phyloP scores from a whole-genome alignment of 106 monocot genomes.

The Acorus gramineus region DNA sequence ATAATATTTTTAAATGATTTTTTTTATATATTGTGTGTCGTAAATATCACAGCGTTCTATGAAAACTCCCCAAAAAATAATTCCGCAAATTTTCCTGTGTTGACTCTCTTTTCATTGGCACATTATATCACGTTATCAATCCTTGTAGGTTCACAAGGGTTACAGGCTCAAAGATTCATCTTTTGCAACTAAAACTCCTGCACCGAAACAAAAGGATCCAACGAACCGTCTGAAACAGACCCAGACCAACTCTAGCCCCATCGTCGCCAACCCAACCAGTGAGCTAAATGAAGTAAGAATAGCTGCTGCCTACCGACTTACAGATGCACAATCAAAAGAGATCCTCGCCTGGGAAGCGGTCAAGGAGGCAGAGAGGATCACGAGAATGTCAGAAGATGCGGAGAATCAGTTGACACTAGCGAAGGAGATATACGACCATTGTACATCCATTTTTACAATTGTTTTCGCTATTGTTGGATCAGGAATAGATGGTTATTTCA shows the following conservation, averaged over 20 bases:
- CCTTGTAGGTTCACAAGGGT: slow-evolving; percentile 41
- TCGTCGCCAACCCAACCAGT: slow-evolving; percentile 1
- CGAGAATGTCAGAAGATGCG: slow-evolving; percentile 68
- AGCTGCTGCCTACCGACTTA: slow-evolving; percentile 51
- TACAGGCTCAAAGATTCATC: slow-evolving; percentile 59
- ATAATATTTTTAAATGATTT: no score
- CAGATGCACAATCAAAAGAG: slow-evolving; percentile 81
- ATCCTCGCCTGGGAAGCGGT: slow-evolving; percentile 70
- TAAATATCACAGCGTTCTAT: no score
- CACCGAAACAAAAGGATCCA: slow-evolving; percentile 51
- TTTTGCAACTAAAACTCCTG: slow-evolving; percentile 45
- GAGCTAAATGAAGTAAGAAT: slow-evolving; percentile 29
- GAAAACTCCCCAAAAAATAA: no score
- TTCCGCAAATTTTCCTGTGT: no score
- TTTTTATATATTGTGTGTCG: no score
- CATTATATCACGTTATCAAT: neutral
- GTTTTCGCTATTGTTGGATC: neutral
- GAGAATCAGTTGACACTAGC: slow-evolving; percentile 51
- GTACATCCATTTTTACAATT: slow-evolving; percentile 22
- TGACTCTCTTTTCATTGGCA: neutral
- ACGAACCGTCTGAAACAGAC: slow-evolving; percentile 11
- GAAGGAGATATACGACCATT: slow-evolving; percentile 61
- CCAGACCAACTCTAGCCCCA: slow-evolving; percentile 9
- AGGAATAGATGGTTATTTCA: neutral
- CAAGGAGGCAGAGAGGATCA: slow-evolving; percentile 60